Percentiles rank a stretch among this genome's conserved stretches.
These are phyloP conservation scores for Prasinococcaceae sp. DNA, from an alignment of 139 green algal species.

Conservation along the genomic window DNA sequence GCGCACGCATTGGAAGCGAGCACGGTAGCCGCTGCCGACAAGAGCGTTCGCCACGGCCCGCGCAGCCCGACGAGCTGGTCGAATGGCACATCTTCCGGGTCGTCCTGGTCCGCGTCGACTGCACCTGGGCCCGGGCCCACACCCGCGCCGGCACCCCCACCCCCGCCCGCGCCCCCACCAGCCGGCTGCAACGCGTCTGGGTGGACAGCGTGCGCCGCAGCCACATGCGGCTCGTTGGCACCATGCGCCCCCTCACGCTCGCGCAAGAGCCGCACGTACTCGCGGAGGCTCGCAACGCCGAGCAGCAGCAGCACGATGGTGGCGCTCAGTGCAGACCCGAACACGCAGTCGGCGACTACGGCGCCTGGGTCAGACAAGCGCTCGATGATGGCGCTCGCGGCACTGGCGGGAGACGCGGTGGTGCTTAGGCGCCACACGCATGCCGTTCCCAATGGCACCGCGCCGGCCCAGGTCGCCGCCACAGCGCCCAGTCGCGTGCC, in stretches of 20 bases:
- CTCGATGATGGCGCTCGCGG: neutral
- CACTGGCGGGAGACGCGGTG: neutral
- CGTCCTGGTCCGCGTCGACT: constrained; percentile 15
- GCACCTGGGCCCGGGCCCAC: neutral
- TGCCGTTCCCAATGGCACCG: constrained; percentile 37
- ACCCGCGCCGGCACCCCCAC: constrained; percentile 1
- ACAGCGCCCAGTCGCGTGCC: constrained; percentile 29
- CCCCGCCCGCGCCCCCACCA: neutral
- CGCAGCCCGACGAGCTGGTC: constrained; percentile 43
- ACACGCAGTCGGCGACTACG: constrained; percentile 37
- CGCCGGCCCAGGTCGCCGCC: constrained; percentile 33
- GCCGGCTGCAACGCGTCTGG: neutral
- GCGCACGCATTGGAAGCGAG: too few relatives aligned
- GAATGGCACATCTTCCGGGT: constrained; percentile 32
- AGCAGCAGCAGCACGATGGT: constrained; percentile 26
- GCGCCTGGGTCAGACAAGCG: constrained; percentile 9
- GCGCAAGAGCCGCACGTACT: constrained; percentile 24
- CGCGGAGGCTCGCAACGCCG: constrained; percentile 14
- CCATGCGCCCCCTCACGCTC: constrained; percentile 4
- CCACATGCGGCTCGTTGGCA: neutral
- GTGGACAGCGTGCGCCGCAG: neutral
- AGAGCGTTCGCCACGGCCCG: too few relatives aligned
- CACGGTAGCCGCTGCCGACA: too few relatives aligned
- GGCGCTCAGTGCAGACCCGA: constrained; percentile 30
- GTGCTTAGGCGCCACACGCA: constrained; percentile 28